Evolutionary conservation across 2,329 filamentous ascomycete genomes (phyloP), one percentile per base, ranked within the genome.

Genomic region (Stemphylium beticola): DNA sequence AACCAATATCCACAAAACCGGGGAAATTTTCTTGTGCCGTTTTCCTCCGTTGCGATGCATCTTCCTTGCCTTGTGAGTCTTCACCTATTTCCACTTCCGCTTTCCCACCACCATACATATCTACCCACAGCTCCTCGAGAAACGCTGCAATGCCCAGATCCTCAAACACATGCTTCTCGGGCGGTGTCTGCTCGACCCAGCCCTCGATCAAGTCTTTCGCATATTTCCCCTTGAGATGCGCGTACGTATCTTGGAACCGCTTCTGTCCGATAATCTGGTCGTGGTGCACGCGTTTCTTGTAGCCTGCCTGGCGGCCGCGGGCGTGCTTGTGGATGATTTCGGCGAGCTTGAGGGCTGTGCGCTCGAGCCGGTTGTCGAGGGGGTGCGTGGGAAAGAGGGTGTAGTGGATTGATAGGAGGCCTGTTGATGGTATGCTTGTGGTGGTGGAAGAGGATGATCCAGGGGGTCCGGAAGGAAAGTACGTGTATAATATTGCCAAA

Each of bases 1-100:
- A 98, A 4, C 93, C 95, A 40, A 99, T 92, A 69, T 99, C 95
- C 17, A 97, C 90, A 67, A 98, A 99, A 0, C 93, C 93, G 0
- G 92, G 91, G 65, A 96, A 97, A 14, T 20, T 48, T 11, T 40
- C 17, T 42, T 44, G 53, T 29, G 43, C 39, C 14, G 1, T 8
- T 38, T 39, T 72, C 67, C 8, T 60, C 55, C 2, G 45, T 33
- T 44, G 20, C 38, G 15, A 9, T 38, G 29, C 33, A 14, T 40
- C 44, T n/a, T 29, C 12, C 4, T 36, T 12, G 9, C 45, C n/a
- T 14, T 43, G 7, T 55, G 66, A 70, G 4, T n/a, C n/a, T 3
- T 22, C 5, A 1, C 10, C 24, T 31, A 38, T 7, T 52, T 65
- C 69, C 24, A 37, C 32, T 34, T 32, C 20, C 32, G 1, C 7